Base-by-base conservation (phyloP, 768 basidiomycete genomes). In the Mycena galericulata region DNA sequence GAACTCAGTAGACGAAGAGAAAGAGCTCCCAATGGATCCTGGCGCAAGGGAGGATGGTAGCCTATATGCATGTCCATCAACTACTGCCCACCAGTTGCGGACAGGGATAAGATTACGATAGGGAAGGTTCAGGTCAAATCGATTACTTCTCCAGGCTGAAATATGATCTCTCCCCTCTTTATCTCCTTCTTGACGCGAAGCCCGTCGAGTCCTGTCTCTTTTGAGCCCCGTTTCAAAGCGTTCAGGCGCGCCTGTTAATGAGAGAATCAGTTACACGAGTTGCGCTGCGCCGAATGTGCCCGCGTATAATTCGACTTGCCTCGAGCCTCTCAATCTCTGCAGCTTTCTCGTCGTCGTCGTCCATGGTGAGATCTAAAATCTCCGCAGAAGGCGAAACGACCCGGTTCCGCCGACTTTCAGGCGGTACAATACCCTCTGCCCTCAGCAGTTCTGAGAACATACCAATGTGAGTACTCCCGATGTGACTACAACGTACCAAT, bases 61-160 rank as follows among this genome's bases (percentile, higher is more conserved):
- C n/a, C n/a, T n/a, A n/a, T n/a, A n/a, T n/a, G n/a, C n/a, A n/a
- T n/a, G n/a, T n/a, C n/a, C n/a, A n/a, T n/a, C n/a, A n/a, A n/a
- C n/a, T n/a, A n/a, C n/a, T n/a, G n/a, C n/a, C n/a, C n/a, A n/a
- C n/a, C n/a, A n/a, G n/a, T n/a, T n/a, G n/a, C n/a, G n/a, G n/a
- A n/a, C n/a, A n/a, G n/a, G n/a, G n/a, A n/a, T n/a, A n/a, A n/a
- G n/a, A n/a, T n/a, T n/a, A n/a, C n/a, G n/a, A n/a, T n/a, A n/a
- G 34, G 14, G 34, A 36, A 6, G 14, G 6, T 6, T 69, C 68
- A 69, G 32, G 68, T 69, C 56, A 69, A 49, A 43, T 69, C 68
- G 20, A 69, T 64, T 18, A 69, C 45, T 34, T 69, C 68, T 6
- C 68, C 68, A 1, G 62, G 50, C 18, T 22, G 38, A 29, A 69